These are phyloP conservation scores for Rutidosis leptorrhynchoides DNA, from an alignment of 129 eudicot species.

Conservation along the genomic window DNA sequence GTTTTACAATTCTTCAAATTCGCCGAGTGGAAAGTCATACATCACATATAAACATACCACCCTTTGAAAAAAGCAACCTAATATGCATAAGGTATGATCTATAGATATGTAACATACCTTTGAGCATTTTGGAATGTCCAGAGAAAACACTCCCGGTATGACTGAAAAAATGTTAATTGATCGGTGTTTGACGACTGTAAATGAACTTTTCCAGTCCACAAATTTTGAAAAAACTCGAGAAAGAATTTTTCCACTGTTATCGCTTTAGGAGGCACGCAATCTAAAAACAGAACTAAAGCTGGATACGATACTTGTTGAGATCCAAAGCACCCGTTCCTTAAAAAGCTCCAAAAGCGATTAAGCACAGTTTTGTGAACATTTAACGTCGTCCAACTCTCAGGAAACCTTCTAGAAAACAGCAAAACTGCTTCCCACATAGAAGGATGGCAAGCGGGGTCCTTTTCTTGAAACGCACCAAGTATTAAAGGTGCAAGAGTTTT, in stretches of 20 bases:
- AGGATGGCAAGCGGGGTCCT: slow-evolving; percentile 75
- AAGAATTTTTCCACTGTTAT: slow-evolving; percentile 49
- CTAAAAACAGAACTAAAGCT: slow-evolving; percentile 63
- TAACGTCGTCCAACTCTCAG: slow-evolving; percentile 62
- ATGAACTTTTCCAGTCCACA: slow-evolving; percentile 82
- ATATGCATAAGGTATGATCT: not conserved
- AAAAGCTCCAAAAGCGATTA: slow-evolving; percentile 63
- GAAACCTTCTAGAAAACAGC: slow-evolving; percentile 54
- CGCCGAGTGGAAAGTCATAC: not conserved
- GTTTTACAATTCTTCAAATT: not conserved
- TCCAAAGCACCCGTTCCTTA: slow-evolving; percentile 86
- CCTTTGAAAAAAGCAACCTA: slow-evolving; percentile 16
- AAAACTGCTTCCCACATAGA: slow-evolving; percentile 86
- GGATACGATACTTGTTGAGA: slow-evolving; percentile 94
- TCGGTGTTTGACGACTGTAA: slow-evolving; percentile 45
- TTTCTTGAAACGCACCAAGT: slow-evolving; percentile 86
- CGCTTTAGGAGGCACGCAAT: slow-evolving; percentile 57
- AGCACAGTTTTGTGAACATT: slow-evolving; percentile 57
- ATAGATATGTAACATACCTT: slow-evolving; percentile 43
- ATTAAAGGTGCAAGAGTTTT: slow-evolving; percentile 59
- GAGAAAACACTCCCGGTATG: slow-evolving; percentile 67
- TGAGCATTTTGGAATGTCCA: slow-evolving; percentile 63
- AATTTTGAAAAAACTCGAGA: slow-evolving; percentile 59
- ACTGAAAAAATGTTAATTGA: slow-evolving; percentile 52
- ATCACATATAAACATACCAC: not conserved